These are phyloP conservation scores for Aspergillus saccharolyticus DNA, from an alignment of 495 filamentous ascomycete species.

Conservation along the genomic window DNA sequence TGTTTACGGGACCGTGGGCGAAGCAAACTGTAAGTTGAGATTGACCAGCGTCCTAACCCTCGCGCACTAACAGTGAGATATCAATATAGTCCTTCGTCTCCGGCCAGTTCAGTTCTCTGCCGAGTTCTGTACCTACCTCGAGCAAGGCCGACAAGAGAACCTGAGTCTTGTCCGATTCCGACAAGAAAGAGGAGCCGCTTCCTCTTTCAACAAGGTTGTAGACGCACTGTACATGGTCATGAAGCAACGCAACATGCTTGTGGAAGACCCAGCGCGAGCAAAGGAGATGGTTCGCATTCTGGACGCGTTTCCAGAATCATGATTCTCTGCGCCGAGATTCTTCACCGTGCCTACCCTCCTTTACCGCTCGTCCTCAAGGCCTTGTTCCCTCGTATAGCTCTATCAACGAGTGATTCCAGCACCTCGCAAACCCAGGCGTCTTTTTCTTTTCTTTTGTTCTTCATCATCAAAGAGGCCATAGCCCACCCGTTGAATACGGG, in stretches of 20 bases:
- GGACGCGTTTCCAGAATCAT: conserved; percentile 25
- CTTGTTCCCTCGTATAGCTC: no score
- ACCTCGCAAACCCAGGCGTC: no score
- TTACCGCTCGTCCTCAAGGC: no score
- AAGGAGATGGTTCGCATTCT: conserved; percentile 55
- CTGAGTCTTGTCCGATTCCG: conserved; percentile 79
- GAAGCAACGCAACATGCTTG: conserved; percentile 52
- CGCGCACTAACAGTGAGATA: not conserved
- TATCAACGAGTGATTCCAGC: no score
- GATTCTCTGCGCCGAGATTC: not conserved
- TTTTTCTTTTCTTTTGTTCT: no score
- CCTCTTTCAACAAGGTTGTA: conserved; percentile 78
- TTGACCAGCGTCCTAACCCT: not conserved
- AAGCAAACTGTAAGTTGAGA: conserved; percentile 64
- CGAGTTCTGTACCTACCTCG: conserved; percentile 79
- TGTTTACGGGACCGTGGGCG: conserved; percentile 69
- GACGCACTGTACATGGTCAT: conserved; percentile 63
- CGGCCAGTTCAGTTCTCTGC: conserved; percentile 74
- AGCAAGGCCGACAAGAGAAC: conserved; percentile 63
- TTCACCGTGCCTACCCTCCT: no score
- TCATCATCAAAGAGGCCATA: no score
- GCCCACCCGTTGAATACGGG: no score
- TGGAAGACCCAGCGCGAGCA: conserved; percentile 57
- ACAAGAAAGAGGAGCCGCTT: conserved; percentile 81
- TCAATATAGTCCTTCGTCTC: conserved; percentile 57